These are phyloP conservation scores for Aphanomyces cochlioides DNA, from an alignment of 352 stramenopile genomes.

Conservation along the genomic window DNA sequence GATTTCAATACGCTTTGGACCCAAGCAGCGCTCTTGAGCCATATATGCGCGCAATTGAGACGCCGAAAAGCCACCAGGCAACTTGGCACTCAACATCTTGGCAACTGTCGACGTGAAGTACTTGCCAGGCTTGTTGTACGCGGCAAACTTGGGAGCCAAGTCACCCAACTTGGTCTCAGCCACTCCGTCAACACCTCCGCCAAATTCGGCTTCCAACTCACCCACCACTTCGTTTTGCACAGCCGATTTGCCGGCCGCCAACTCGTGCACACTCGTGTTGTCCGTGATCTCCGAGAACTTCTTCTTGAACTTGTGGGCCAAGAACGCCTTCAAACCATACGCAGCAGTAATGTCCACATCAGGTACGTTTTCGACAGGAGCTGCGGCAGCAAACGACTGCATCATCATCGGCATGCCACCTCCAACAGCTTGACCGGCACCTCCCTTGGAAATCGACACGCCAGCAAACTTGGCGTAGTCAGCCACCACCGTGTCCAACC, in stretches of 20 bases:
- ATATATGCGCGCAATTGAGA: constrained; percentile 68
- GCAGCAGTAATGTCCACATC: constrained; percentile 61
- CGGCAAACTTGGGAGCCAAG: constrained; percentile 56
- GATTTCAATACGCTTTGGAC: constrained; percentile 59
- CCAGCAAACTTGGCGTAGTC: constrained; percentile 66
- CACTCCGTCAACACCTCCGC: constrained; percentile 51
- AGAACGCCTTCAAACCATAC: constrained; percentile 65
- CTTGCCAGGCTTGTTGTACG: constrained; percentile 66
- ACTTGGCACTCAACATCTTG: constrained; percentile 69
- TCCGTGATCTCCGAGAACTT: constrained; percentile 57
- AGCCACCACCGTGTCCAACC: constrained; percentile 64
- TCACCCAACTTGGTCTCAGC: constrained; percentile 69
- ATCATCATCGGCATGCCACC: constrained; percentile 28
- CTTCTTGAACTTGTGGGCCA: constrained; percentile 72
- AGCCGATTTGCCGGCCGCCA: constrained; percentile 77
- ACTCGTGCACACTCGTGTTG: constrained; percentile 68
- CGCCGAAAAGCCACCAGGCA: constrained; percentile 76
- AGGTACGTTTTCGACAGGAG: constrained; percentile 32
- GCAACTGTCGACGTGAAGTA: constrained; percentile 62
- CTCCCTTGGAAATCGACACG: constrained; percentile 42
- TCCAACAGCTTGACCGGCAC: constrained; percentile 21
- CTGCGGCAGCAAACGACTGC: not conserved
- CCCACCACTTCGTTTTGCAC: constrained; percentile 85
- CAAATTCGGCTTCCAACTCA: constrained; percentile 83
- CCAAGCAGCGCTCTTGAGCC: constrained; percentile 60